Evolutionary conservation across 495 filamentous ascomycete genomes (phyloP), one percentile per base, ranked within the genome.

Genomic region (Talaromyces wortmannii): DNA sequence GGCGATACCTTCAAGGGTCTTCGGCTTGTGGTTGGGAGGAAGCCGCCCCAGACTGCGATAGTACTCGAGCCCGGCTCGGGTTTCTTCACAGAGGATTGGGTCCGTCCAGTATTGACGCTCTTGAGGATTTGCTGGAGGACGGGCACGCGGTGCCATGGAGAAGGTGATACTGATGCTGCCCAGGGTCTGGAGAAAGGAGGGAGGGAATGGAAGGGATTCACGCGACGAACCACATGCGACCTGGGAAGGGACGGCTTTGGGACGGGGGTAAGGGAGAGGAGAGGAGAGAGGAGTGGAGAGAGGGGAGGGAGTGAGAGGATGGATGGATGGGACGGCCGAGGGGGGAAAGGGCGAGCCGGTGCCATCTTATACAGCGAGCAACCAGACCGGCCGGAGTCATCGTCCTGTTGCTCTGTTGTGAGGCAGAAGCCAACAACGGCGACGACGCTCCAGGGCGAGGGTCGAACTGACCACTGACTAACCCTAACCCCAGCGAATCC

Each of bases 71-170:
- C 65, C 65, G 4, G 63, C 55, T 64, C 55, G 53, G 60, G 62
- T 65, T 56, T 65, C 60, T 55, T 68, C 58, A 45, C 54, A 65
- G 56, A 71, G 64, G 36, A 71, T 69, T 23, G 64, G 61, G 46
- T 69, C 54, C 50, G 64, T 64, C 68, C 55, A 71, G 57, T 58
- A 61, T 48, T 71, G 36, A 54, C 66, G 55, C 44, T 68, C 43
- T 59, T 61, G 45, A n/a, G 2, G 16, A 17, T 70, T 42, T 56
- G 62, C 61, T 2, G 52, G 51, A 31, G 51, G 58, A 33, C 63
- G 31, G 47, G 49, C 49, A 36, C 6, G 33, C 33, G 33, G 33
- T 36, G 33, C 33, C 33, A 36, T 36, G 33, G 33, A 36, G 12
- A 36, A 36, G 33, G 33, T 36, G 33, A 12, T 36, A 36, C 33